Base-by-base conservation (phyloP, 2,329 filamentous ascomycete species). In the Scedosporium minutisporum region DNA sequence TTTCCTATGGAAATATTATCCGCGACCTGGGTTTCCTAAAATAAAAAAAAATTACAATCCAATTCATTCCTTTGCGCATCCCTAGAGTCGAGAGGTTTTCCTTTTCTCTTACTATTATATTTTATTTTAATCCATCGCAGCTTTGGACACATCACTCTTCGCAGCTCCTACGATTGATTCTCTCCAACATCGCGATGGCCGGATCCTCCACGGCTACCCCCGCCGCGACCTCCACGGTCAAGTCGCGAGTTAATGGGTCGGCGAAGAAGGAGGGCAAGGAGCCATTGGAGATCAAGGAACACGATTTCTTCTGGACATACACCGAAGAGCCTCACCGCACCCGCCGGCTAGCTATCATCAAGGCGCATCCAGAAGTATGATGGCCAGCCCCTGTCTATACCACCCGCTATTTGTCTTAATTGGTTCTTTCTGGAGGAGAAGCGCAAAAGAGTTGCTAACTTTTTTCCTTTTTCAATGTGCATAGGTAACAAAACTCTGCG, bases 241-340 rank as follows among this genome's bases (percentile, higher is more conserved):
- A 61, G 48, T 33, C 60, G n/a, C 18, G 48, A 25, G 48, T n/a
- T 21, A 57, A 61, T 61, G 60, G 46, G 21, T 55, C 60, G 23
- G 53, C 53, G 14, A 58, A 58, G 61, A 38, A 57, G 25, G 38
- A 62, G 4, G 38, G 64, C 27, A 58, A 63, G 21, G 60, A 64
- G 18, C 61, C 63, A 18, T 61, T 65, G 21, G 64, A 66, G 60
- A 61, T 61, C 63, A 64, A 65, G 62, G 65, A 77, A 63, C 71
- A 75, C 61, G 75, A 82, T 74, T 97, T 97, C 82, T 96, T 96
- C 79, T 97, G 96, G 95, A 96, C 95, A 48, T 97, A 99, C 73
- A 97, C 95, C 9, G 95, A 99, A 75, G 95, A 99, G 77, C 95
- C 95, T 65, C 95, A 99, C 76, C 86, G 92, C 68, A 95, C 93